Conservation (phyloP, 805 yeast genomes). For the Pichia phayaonensis region DNA sequence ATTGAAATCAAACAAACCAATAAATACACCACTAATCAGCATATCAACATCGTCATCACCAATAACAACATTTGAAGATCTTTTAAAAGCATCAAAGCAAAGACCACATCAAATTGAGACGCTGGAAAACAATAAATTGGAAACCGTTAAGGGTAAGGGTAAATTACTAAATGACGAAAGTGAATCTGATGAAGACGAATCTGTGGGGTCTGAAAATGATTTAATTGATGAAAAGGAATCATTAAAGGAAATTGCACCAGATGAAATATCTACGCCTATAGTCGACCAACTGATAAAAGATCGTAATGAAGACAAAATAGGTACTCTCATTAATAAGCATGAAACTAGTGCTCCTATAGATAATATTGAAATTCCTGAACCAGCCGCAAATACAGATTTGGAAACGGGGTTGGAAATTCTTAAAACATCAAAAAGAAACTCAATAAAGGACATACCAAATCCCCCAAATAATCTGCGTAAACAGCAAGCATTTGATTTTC, state of each 20-base stretch:
- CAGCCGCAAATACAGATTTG: neutral
- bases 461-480: constrained; percentile 24
- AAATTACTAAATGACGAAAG: neutral
- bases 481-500: constrained; percentile 66
- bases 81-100: neutral
- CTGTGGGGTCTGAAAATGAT: neutral
- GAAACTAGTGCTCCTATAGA: neutral
- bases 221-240: neutral
- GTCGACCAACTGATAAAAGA: neutral
- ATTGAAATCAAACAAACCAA: neutral
- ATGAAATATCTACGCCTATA: neutral
- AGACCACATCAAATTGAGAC: neutral
- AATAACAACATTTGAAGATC: neutral
- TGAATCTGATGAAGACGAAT: neutral
- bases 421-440: constrained; percentile 1
- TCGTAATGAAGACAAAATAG: neutral
- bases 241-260: neutral
- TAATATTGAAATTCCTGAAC: neutral
- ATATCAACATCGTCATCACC: neutral
- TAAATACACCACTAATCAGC: neutral
- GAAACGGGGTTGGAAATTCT: neutral
- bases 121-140: neutral
- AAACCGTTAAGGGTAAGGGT: neutral
- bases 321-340: neutral
- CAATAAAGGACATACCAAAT: constrained; percentile 20